phyloP scores from a whole-genome alignment of 345 rosid species.

The Pelargonium nanum region DNA sequence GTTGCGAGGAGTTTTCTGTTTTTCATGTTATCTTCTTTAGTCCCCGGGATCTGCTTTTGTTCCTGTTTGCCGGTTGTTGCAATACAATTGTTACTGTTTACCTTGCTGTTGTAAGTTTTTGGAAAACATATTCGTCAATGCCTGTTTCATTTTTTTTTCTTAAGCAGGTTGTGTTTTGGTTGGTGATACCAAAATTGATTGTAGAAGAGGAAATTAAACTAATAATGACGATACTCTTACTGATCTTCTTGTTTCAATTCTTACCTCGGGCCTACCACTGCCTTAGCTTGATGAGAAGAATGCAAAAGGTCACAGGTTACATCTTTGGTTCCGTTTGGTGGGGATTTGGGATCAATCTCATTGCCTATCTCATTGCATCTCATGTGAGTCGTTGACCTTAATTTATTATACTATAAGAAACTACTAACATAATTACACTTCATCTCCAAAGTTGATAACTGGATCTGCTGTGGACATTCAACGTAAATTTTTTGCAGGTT shows the following conservation, averaged over 20 bases:
- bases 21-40: not conserved
- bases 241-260: conserved; percentile 37
- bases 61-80: no score
- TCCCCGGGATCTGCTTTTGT: no score
- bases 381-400: conserved; percentile 24
- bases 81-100: no score
- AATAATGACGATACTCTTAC: conserved; percentile 5
- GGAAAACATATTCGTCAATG: not conserved
- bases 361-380: conserved; percentile 47
- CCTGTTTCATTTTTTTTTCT: not conserved
- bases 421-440: not conserved
- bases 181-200: conserved; percentile 5
- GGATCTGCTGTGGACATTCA: not conserved
- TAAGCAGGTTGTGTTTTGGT: conserved; percentile 13
- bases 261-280: conserved; percentile 49
- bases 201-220: not conserved
- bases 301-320: conserved; percentile 50
- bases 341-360: conserved; percentile 43
- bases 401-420: not conserved
- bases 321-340: conserved; percentile 56
- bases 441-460: not conserved
- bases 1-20: no score
- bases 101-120: not conserved
- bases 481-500: conserved; percentile 19
- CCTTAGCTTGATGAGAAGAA: conserved; percentile 35